Evolutionary conservation across 148 eudicot genomes (phyloP).

Genomic region (Talinum fruticosum): DNA sequence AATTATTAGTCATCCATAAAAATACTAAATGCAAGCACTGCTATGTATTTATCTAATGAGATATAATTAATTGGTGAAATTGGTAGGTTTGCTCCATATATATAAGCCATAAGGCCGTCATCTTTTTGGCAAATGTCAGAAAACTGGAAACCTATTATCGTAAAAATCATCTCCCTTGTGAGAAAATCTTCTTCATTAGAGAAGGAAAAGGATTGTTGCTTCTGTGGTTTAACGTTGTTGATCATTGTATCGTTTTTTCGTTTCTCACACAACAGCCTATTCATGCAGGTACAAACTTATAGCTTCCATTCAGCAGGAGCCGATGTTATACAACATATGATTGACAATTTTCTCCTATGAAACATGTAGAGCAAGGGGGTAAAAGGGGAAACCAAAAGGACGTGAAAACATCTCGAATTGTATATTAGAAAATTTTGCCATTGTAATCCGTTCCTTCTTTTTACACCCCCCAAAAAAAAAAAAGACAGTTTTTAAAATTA

Average conservation of each 20-base stretch:
- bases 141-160: no score
- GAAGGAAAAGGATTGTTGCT: background rate
- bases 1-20: no score
- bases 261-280: background rate
- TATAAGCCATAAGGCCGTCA: no score
- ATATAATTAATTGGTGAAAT: no score
- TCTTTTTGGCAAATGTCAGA: no score
- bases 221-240: background rate
- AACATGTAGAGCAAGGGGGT: background rate
- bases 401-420: background rate
- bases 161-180: no score
- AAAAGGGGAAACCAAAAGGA: background rate
- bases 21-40: no score
- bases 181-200: no score
- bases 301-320: conserved; percentile 40
- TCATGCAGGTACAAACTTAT: conserved; percentile 39
- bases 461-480: no score
- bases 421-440: conserved; percentile 13
- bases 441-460: background rate
- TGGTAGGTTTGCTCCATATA: no score
- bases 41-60: no score
- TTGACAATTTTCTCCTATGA: conserved; percentile 47
- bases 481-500: no score
- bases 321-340: conserved; percentile 52
- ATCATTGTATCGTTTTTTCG: background rate